phyloP scores from a whole-genome alignment of 2,329 filamentous ascomycete genomes.

The Graphium sp. region DNA sequence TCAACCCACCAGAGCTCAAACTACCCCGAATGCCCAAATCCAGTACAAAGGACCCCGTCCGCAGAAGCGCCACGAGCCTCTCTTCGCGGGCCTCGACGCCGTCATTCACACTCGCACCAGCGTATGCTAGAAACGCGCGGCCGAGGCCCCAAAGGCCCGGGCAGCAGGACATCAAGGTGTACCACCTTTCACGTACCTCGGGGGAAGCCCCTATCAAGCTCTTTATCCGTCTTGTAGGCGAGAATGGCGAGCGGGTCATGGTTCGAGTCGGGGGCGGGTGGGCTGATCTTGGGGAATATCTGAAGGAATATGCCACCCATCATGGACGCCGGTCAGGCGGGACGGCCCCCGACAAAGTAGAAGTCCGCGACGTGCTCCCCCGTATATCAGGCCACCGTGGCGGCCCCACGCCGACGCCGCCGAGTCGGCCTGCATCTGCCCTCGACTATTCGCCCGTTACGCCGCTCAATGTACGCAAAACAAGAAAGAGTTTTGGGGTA shows the following conservation, averaged over 20 bases:
- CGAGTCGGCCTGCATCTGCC: conserved; percentile 20
- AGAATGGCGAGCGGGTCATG: conserved; percentile 86
- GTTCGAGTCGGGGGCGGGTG: conserved; percentile 96
- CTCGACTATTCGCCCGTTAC: conserved; percentile 18
- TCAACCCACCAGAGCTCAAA: conserved; percentile 42
- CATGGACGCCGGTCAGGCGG: conserved; percentile 56
- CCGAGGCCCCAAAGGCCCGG: conserved; percentile 18
- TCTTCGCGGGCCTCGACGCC: conserved; percentile 44
- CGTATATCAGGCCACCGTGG: background rate
- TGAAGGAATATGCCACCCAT: conserved; percentile 84
- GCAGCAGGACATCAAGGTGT: conserved; percentile 70
- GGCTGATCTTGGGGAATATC: conserved; percentile 89
- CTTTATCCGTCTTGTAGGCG: conserved; percentile 82
- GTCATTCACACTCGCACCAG: conserved; percentile 54
- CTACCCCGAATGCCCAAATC: conserved; percentile 25
- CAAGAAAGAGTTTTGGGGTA: conserved; percentile 26
- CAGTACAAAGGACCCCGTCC: conserved; percentile 22
- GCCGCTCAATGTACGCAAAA: conserved; percentile 37
- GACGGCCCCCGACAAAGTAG: conserved; percentile 32
- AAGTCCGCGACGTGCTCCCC: conserved; percentile 34
- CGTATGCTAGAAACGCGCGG: conserved; percentile 27
- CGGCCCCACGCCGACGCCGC: conserved; percentile 18
- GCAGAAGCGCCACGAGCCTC: conserved; percentile 32
- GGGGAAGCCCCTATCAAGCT: conserved; percentile 84
- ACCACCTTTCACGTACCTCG: conserved; percentile 73